These are phyloP conservation scores for Penicillium rolfsii DNA, from an alignment of 2,329 filamentous ascomycete genomes.

Conservation along the genomic window DNA sequence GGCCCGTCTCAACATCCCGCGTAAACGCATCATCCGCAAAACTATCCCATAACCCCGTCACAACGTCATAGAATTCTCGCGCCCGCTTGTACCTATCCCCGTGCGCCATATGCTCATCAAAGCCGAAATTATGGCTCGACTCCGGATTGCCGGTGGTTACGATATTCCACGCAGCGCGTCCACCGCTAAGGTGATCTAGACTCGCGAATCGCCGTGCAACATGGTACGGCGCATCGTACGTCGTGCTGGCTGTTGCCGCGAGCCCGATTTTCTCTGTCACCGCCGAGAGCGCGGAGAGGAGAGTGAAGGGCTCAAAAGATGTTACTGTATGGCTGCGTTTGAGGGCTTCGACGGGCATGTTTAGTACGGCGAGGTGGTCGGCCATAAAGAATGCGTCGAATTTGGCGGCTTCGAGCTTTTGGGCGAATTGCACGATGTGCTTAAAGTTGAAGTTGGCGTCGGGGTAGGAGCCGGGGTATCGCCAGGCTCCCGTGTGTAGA, in stretches of 20 bases:
- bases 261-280: slow-evolving; percentile 57
- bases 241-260: slow-evolving; percentile 57
- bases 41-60: slow-evolving; percentile 58
- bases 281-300: slow-evolving; percentile 54
- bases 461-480: slow-evolving; percentile 58
- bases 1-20: slow-evolving; percentile 52
- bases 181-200: slow-evolving; percentile 55
- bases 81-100: slow-evolving; percentile 56
- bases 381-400: slow-evolving; percentile 63
- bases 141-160: slow-evolving; percentile 59
- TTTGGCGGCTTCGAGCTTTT: slow-evolving; percentile 58
- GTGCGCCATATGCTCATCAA: slow-evolving; percentile 56
- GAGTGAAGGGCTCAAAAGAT: slow-evolving; percentile 60
- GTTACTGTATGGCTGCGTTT: slow-evolving; percentile 62
- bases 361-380: slow-evolving; percentile 58
- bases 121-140: slow-evolving; percentile 57
- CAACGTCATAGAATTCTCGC: slow-evolving; percentile 58
- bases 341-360: slow-evolving; percentile 61
- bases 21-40: slow-evolving; percentile 61
- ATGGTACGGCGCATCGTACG: slow-evolving; percentile 58
- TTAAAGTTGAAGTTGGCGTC: slow-evolving; percentile 63
- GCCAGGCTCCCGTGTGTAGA: slow-evolving; percentile 61
- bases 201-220: slow-evolving; percentile 58
- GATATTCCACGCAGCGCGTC: slow-evolving; percentile 59
- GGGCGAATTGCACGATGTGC: slow-evolving; percentile 58